Percentiles rank a stretch among this genome's conserved stretches.
Evolutionary conservation across 2,329 filamentous ascomycete genomes (phyloP).

Genomic region (Arthrobotrys megalospora): DNA sequence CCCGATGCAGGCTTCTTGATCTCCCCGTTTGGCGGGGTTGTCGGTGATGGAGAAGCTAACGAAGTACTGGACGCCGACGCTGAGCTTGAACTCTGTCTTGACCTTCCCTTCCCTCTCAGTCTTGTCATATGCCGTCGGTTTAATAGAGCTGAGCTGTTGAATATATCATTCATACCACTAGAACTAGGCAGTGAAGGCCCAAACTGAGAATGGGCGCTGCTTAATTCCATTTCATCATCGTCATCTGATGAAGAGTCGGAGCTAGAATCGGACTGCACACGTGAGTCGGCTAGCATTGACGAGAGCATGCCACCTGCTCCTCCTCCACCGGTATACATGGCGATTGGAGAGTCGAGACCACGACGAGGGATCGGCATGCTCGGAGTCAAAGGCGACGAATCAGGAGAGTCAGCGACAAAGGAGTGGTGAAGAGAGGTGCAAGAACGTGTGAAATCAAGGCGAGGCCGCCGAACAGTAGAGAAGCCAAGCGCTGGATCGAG

Average conservation of each 20-base stretch:
- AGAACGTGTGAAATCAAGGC: constrained; percentile 55
- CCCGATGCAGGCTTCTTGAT: constrained; percentile 65
- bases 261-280: constrained; percentile 42
- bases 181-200: constrained; percentile 53
- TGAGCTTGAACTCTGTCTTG: constrained; percentile 77
- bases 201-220: constrained; percentile 52
- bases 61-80: constrained; percentile 70
- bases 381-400: constrained; percentile 56
- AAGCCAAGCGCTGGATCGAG: constrained; percentile 57
- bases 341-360: constrained; percentile 58
- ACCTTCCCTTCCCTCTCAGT: constrained; percentile 67
- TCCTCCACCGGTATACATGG: constrained; percentile 46
- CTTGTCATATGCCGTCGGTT: constrained; percentile 64
- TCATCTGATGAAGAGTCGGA: constrained; percentile 45
- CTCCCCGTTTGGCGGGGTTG: constrained; percentile 62
- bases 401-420: constrained; percentile 53
- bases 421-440: constrained; percentile 57
- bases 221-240: constrained; percentile 76
- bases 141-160: constrained; percentile 62
- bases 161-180: constrained; percentile 59
- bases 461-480: constrained; percentile 56
- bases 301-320: constrained; percentile 45
- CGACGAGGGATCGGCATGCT: constrained; percentile 59
- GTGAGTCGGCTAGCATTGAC: constrained; percentile 53
- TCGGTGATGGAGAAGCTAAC: constrained; percentile 62